Conservation (phyloP, 257 asterid genomes). For the Salvia splendens region DNA sequence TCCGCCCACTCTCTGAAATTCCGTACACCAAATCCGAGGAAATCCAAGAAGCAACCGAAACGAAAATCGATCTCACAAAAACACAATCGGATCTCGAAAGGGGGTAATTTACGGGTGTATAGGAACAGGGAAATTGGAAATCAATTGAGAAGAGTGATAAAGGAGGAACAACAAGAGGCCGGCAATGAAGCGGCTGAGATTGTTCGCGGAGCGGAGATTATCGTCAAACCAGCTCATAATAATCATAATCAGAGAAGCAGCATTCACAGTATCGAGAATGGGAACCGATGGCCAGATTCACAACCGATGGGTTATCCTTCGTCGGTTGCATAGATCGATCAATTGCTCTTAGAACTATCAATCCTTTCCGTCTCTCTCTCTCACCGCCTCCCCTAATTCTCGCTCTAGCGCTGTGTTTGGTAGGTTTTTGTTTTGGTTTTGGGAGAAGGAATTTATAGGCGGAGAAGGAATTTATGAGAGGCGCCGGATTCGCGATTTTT, state of each 20-base stretch:
- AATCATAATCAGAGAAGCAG: constrained; percentile 44
- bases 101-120: constrained; percentile 62
- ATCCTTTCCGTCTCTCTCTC: constrained; percentile 3
- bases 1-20: constrained; percentile 14
- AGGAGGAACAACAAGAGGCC: constrained; percentile 87
- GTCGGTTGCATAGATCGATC: constrained; percentile 77
- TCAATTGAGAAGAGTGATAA: constrained; percentile 76
- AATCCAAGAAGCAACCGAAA: constrained; percentile 29
- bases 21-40: constrained; percentile 13
- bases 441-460: constrained; percentile 13
- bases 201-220: constrained; percentile 67
- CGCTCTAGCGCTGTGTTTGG: constrained; percentile 18
- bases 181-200: constrained; percentile 86
- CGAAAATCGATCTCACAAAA: constrained; percentile 24
- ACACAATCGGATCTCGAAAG: not conserved
- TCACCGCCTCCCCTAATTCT: not conserved
- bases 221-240: constrained; percentile 89
- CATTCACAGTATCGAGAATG: constrained; percentile 38
- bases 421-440: not conserved
- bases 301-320: constrained; percentile 48
- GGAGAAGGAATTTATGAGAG: not conserved
- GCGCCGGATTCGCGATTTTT: constrained; percentile 20
- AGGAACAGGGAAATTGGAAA: constrained; percentile 95
- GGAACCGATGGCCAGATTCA: constrained; percentile 9
- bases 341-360: constrained; percentile 5